Base-by-base conservation (phyloP, 305 asterid genomes). In the Plantago coronopus region DNA sequence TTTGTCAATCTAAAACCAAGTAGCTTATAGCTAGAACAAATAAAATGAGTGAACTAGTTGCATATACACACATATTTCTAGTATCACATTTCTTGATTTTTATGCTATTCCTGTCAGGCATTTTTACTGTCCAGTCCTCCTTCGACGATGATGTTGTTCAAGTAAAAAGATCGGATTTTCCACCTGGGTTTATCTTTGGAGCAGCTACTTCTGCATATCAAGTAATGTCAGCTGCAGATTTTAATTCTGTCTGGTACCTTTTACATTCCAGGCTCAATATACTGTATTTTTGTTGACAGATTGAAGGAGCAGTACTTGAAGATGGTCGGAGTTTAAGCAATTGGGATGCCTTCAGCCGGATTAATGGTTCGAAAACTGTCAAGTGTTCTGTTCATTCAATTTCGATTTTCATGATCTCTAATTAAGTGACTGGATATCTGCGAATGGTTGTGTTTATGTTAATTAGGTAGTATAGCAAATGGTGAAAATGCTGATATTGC, bases 121-220 rank as follows among this genome's bases (percentile, higher is more conserved):
- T 56, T 69, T 47, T 61, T 51, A 0, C 47, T 3, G 66, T 57
- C 45, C 49, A 65, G 54, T 76, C 74, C 37, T 54, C 72, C 61
- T 22, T 17, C 20, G 61, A 64, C 20, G 61, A 64, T 16, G 68
- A 70, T 47, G 50, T 17, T 54, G 3, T 13, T 27, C 23, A 70
- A 21, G 51, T 79, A 65, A 67, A 68, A 61, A 79, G 79, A 68
- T 77, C 82, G 1, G 80, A 90, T 44, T 90, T 90, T 34, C 85
- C 95, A 19, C 49, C 69, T 67, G 88, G 79, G 51, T 90, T 90
- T 73, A 73, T 83, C 71, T 87, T 90, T 53, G 91, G 97, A 47
- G 80, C 85, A 45, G 71, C 94, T 17, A 83, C 96, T 68, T 89
- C 97, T 27, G 77, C 97, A 0, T 89, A 86, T 66, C 97, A 89